A percentile compares a stretch with the other conserved stretches of the same genome.
phyloP scores from a whole-genome alignment of 768 basidiomycete genomes.

The Hygrocybe punicea region DNA sequence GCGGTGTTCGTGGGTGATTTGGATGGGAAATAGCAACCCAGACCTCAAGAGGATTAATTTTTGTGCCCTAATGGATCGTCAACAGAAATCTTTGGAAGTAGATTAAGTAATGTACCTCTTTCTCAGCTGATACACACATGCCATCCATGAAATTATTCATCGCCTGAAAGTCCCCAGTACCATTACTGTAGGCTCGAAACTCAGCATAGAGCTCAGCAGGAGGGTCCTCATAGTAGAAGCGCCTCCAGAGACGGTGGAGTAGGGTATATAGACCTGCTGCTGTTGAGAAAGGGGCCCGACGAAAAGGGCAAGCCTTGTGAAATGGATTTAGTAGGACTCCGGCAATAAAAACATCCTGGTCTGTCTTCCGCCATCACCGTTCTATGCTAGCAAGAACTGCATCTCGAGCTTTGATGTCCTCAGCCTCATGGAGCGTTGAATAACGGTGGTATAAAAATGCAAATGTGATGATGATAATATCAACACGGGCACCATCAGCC shows the following conservation, averaged over 20 bases:
- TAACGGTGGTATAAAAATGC: conserved; percentile 23
- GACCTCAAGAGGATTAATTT: conserved; percentile 8
- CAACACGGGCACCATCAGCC: conserved; percentile 25
- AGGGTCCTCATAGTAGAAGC: background rate
- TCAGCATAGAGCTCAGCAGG: background rate
- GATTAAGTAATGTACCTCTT: background rate
- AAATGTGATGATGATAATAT: conserved; percentile 32
- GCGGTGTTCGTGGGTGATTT: conserved; percentile 4
- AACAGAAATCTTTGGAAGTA: background rate
- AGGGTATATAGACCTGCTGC: background rate
- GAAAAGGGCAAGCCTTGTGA: conserved; percentile 1
- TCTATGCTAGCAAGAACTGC: conserved; percentile 30
- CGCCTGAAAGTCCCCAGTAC: background rate
- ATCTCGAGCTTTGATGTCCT: conserved; percentile 12
- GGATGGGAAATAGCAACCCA: conserved; percentile 3
- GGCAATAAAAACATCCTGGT: conserved; percentile 26
- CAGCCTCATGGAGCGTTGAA: conserved; percentile 7
- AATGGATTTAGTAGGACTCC: conserved; percentile 12
- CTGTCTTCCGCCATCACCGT: conserved; percentile 19
- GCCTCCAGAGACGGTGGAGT: background rate
- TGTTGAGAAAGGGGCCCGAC: background rate
- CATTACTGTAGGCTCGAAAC: conserved; percentile 2
- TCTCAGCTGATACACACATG: background rate
- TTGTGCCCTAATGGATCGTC: background rate
- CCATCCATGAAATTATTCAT: background rate